Evolutionary conservation across 2,329 filamentous ascomycete genomes (phyloP), one percentile per base, ranked within the genome.

Genomic region (Curvularia hawaiiensis): DNA sequence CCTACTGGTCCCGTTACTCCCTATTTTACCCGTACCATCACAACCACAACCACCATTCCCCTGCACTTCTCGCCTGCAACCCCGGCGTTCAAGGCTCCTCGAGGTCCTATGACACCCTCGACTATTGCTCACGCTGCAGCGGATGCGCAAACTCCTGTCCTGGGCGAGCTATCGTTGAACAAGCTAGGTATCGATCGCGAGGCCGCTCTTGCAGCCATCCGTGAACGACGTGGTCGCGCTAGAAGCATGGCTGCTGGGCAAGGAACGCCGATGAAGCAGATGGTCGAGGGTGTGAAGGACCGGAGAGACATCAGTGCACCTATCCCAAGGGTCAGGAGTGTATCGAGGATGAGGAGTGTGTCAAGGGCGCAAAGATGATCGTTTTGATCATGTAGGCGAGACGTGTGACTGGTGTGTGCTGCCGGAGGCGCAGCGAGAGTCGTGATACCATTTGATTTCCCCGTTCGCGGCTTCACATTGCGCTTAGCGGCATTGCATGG

Each of bases 201-300:
- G 73, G 83, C 92, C 74, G 90, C 90, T 3, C 82, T 94, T 16
- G 88, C 88, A 54, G 86, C 88, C 72, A 93, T 94, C 64, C 83
- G 87, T 52, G 88, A 91, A 77, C 82, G 90, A 28, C 80, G 90
- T 52, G 89, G 89, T 7, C 80, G 90, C 45, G 89, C 90, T 55
- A 83, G 86, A 64, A 91, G 88, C 72, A 84, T 89, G 56, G 86
- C 87, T 4, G 82, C 86, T 51, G 86, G 85, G 2, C 83, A 85
- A 6, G 79, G 83, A 58, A 89, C 88, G 40, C 86, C 86, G 10
- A 79, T 81, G 60, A 86, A 84, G 75, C 82, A 84, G 73, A 84
- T 85, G 81, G 72, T 85, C 39, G 78, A 82, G 59, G 84, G 81
- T 26, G 76, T 75, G 22, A 75, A 71, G 52, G 77, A 77, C 48